phyloP scores from a whole-genome alignment of 2,329 filamentous ascomycete species.

The Colletotrichum sp. region DNA sequence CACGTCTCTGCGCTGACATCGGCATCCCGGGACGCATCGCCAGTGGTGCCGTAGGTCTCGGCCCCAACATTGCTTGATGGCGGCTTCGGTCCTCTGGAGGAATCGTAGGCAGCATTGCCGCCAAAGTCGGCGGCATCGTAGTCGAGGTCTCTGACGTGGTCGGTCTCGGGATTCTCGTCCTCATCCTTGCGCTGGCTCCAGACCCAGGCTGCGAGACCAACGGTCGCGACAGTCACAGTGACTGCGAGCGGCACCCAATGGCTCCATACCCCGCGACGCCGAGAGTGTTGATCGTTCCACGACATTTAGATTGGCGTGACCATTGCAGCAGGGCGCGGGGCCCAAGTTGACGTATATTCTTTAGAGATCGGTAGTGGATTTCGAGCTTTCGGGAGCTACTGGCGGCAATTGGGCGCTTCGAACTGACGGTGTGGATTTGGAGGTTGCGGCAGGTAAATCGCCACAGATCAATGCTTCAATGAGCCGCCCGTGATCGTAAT shows the following conservation, averaged over 20 bases:
- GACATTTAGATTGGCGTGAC: conserved; percentile 53
- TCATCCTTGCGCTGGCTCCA: conserved; percentile 87
- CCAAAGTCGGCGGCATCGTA: conserved; percentile 56
- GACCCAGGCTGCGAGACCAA: conserved; percentile 87
- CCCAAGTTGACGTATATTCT: not conserved
- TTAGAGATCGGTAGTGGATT: not conserved
- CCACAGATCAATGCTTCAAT: not conserved
- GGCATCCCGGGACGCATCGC: conserved; percentile 33
- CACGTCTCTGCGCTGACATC: conserved; percentile 56
- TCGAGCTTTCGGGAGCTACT: not conserved
- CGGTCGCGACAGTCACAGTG: conserved; percentile 86
- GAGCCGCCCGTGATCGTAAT: not conserved
- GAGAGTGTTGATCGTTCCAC: conserved; percentile 67
- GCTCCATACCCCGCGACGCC: conserved; percentile 66
- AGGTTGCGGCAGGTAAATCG: not conserved
- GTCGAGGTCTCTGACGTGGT: conserved; percentile 56
- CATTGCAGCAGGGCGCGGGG: conserved; percentile 19
- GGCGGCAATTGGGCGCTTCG: not conserved
- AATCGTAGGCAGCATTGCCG: conserved; percentile 56
- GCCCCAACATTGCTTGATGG: conserved; percentile 44
- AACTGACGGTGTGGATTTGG: not conserved
- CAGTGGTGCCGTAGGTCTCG: conserved; percentile 47
- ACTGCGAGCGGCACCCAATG: conserved; percentile 91
- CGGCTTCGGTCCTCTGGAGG: conserved; percentile 35
- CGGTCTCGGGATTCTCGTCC: conserved; percentile 70